phyloP scores from a whole-genome alignment of 2,329 filamentous ascomycete genomes.

The Talaromyces marneffei region DNA sequence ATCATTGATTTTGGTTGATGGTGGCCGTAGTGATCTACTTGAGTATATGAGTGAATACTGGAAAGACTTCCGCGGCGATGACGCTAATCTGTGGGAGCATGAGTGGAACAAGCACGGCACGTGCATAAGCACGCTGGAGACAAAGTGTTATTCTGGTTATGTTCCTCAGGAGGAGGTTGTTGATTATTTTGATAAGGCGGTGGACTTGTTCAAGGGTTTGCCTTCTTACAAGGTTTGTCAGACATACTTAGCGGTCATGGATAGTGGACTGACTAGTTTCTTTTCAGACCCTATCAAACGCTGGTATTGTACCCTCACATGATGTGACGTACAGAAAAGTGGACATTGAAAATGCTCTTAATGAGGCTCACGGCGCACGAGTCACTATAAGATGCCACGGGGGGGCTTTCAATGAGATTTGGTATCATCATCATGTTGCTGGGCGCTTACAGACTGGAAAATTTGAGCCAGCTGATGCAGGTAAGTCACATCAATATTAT shows the following conservation, averaged over 20 bases:
- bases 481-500: conserved; percentile 18
- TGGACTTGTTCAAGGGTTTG: conserved; percentile 60
- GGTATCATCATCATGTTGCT: conserved; percentile 59
- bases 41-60: conserved; percentile 65
- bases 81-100: conserved; percentile 65
- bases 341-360: conserved; percentile 56
- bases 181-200: conserved; percentile 63
- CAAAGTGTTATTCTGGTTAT: conserved; percentile 61
- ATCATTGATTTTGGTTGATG: conserved; percentile 53
- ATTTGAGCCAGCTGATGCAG: conserved; percentile 31
- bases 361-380: conserved; percentile 47
- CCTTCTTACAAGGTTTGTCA: conserved; percentile 54
- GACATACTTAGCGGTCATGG: neutral
- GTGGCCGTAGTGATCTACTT: conserved; percentile 53
- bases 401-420: conserved; percentile 49
- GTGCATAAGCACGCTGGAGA: conserved; percentile 65
- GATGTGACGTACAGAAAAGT: conserved; percentile 53
- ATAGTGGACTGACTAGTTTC: neutral
- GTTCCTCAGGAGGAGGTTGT: conserved; percentile 57
- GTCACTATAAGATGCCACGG: conserved; percentile 54
- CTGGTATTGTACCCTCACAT: conserved; percentile 52
- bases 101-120: conserved; percentile 72
- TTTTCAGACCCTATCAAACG: conserved; percentile 50
- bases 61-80: conserved; percentile 61
- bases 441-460: conserved; percentile 38